phyloP scores from a whole-genome alignment of 768 basidiomycete species.

The Cyclocybe aegerita region DNA sequence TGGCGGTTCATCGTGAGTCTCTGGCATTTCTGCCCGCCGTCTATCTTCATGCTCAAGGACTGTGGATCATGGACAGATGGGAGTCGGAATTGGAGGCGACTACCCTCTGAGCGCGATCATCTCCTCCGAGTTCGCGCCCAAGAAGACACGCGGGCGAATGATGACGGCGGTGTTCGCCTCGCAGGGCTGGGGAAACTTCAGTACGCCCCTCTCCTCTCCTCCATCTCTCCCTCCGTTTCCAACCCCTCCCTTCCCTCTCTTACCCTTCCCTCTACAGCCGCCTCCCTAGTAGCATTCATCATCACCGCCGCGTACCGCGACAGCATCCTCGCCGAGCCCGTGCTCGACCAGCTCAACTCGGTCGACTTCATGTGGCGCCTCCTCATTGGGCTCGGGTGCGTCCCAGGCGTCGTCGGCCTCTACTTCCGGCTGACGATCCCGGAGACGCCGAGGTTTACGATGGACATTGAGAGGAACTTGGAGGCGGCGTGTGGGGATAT shows the following conservation, averaged over 20 bases:
- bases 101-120: constrained; percentile 87
- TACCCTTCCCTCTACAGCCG: constrained; percentile 34
- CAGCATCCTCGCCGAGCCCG: constrained; percentile 40
- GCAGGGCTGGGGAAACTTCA: constrained; percentile 87
- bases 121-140: constrained; percentile 85
- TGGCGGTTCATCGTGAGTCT: constrained; percentile 73
- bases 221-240: not conserved
- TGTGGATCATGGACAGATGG: constrained; percentile 43
- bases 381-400: constrained; percentile 83
- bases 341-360: constrained; percentile 35
- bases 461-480: constrained; percentile 89
- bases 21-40: not conserved
- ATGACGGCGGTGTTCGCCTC: constrained; percentile 88
- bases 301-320: constrained; percentile 68
- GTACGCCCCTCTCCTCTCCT: constrained; percentile 34
- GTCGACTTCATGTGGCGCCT: constrained; percentile 86
- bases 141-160: constrained; percentile 74
- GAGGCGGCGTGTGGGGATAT: constrained; percentile 74
- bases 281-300: constrained; percentile 66
- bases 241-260: too few relatives aligned
- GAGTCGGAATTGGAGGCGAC: constrained; percentile 86
- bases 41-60: not conserved
- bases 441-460: constrained; percentile 88
- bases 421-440: constrained; percentile 95
- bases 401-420: constrained; percentile 78